Evolutionary conservation across 257 asterid genomes (phyloP).

Genomic region (Rubia yunnanensis): DNA sequence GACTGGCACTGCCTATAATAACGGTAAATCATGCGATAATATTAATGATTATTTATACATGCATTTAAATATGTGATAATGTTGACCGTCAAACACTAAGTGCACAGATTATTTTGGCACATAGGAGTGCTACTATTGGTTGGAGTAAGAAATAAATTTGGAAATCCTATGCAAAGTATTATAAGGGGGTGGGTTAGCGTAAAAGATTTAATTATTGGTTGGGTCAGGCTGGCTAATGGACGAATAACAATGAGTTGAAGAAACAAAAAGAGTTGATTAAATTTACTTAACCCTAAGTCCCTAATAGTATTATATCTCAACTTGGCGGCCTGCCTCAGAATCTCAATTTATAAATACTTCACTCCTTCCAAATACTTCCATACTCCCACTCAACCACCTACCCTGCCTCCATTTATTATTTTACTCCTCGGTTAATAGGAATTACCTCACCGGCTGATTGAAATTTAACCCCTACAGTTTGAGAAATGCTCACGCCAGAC

Average conservation of each 20-base stretch:
- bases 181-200: neutral
- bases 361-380: slow-evolving; percentile 11
- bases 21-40: too few relatives aligned
- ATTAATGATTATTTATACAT: too few relatives aligned
- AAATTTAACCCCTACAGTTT: too few relatives aligned
- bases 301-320: slow-evolving; percentile 5
- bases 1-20: too few relatives aligned
- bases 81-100: too few relatives aligned
- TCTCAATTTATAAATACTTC: slow-evolving; percentile 5
- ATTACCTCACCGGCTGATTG: too few relatives aligned
- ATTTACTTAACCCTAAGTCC: neutral
- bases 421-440: too few relatives aligned
- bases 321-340: slow-evolving; percentile 16
- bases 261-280: neutral
- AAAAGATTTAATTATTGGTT: neutral
- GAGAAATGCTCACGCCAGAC: too few relatives aligned
- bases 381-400: neutral
- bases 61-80: too few relatives aligned
- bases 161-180: neutral
- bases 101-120: too few relatives aligned
- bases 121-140: too few relatives aligned
- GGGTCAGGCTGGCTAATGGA: neutral
- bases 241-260: neutral
- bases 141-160: neutral
- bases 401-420: neutral